phyloP scores from a whole-genome alignment of 148 eudicot species.

The Rhododendron simsii region DNA sequence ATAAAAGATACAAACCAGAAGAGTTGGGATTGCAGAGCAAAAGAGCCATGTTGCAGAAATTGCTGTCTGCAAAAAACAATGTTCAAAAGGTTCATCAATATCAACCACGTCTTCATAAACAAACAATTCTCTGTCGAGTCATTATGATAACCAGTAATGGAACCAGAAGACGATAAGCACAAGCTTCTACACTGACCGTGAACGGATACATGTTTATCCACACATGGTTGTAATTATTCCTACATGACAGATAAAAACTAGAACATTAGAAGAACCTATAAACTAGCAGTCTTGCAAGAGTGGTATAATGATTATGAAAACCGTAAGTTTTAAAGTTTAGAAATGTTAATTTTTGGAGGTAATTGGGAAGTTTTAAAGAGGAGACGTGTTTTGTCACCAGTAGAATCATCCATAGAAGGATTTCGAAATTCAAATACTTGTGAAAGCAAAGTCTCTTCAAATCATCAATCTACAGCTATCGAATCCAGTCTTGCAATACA shows the following conservation, averaged over 20 bases:
- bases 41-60: constrained; percentile 78
- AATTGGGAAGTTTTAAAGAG: neutral
- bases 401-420: neutral
- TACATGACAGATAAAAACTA: neutral
- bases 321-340: neutral
- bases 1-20: constrained; percentile 48
- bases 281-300: neutral
- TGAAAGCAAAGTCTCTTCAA: neutral
- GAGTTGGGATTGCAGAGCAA: constrained; percentile 69
- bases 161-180: neutral
- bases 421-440: neutral
- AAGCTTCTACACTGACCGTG: neutral
- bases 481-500: neutral
- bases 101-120: neutral
- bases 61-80: constrained; percentile 45
- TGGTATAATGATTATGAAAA: neutral
- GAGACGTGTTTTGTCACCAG: neutral
- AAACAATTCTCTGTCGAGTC: neutral
- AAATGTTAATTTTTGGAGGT: neutral
- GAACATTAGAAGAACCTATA: neutral
- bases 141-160: neutral
- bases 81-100: neutral
- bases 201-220: neutral
- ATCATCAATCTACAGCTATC: neutral
- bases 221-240: neutral